phyloP scores from a whole-genome alignment of 177 flowering plant genomes.

The Vitis hybrid region DNA sequence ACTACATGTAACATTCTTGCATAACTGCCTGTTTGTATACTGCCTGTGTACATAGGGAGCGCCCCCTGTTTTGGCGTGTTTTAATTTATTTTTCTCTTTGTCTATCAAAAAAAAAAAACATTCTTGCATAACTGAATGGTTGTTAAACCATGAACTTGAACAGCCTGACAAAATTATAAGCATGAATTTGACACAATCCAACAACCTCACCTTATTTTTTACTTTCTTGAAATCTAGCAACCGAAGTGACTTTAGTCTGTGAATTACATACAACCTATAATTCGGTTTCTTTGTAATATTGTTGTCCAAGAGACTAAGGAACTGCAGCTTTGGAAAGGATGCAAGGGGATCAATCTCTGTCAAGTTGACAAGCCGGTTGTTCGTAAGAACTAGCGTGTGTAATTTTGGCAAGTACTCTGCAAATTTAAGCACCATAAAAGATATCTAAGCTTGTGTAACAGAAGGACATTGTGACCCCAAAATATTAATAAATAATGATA shows the following conservation, averaged over 20 bases:
- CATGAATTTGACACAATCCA: not conserved
- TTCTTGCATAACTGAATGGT: too few species aligned
- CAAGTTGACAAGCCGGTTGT: conserved; percentile 90
- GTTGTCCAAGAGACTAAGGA: conserved; percentile 83
- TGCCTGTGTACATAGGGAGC: too few species aligned
- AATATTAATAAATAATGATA: not conserved
- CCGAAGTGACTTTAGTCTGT: conserved; percentile 77
- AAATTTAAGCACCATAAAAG: conserved; percentile 14
- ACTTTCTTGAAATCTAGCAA: conserved; percentile 95
- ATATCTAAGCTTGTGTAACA: not conserved
- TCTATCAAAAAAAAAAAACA: too few species aligned
- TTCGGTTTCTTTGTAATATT: conserved; percentile 86
- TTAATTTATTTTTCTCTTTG: too few species aligned
- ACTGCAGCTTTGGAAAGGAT: conserved; percentile 78
- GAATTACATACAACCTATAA: conserved; percentile 86
- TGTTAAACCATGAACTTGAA: not conserved
- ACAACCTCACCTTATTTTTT: conserved; percentile 58
- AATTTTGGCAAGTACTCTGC: conserved; percentile 91
- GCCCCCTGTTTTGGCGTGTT: too few species aligned
- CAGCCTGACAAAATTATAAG: not conserved
- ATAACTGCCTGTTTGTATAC: too few species aligned
- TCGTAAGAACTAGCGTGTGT: conserved; percentile 83
- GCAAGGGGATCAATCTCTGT: conserved; percentile 95
- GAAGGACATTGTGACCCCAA: not conserved
- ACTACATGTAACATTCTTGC: too few species aligned